Evolutionary conservation across 176 grass and related monocot genomes (phyloP), one percentile per base, ranked within the genome.

Genomic region (Carex pumila): DNA sequence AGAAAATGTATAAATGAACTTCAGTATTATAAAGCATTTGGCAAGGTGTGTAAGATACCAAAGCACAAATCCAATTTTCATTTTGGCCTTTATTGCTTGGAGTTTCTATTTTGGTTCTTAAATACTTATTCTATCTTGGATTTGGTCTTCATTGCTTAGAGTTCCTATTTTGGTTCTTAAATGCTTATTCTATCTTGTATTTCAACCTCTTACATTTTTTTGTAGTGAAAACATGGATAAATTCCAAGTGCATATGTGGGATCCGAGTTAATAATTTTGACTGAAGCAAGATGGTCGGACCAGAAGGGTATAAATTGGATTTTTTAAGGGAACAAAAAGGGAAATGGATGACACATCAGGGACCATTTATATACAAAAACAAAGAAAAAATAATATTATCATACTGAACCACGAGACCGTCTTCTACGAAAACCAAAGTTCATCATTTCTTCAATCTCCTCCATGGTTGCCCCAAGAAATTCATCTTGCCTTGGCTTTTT

Each of bases 391-490:
- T 5, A 36, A 78, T 45, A 68, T 61, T 29, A 61, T 0, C 81
- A 21, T 95, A 89, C 93, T 65, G 83, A 87, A 81, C 88, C 90
- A 6, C 85, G 89, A 54, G 83, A 88, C 77, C 88, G 90, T 67
- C 84, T 91, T 54, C 87, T 78, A 37, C 86, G 86, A 17, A 94
- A 83, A 11, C 95, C 95, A 80, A 98, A 94, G 58, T 94, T 92
- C 84, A 93, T 92, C 86, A 98, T 88, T 43, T 94, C 74, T 69
- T 98, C 87, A 61, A 94, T 94, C 41, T 94, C 94, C 30, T 93
- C 89, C 50, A 88, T 91, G 0, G 92, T 89, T 56, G 88, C 93
- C 31, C 92, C 92, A n/a, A 90, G 85, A 80, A 90, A 79, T 50
- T 93, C 91, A 50, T 71, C 86, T 55, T 85, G 87, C 61, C 88